Evolutionary conservation across 75 land plant genomes (phyloP).

Genomic region (Pseudotsuga menziesii): DNA sequence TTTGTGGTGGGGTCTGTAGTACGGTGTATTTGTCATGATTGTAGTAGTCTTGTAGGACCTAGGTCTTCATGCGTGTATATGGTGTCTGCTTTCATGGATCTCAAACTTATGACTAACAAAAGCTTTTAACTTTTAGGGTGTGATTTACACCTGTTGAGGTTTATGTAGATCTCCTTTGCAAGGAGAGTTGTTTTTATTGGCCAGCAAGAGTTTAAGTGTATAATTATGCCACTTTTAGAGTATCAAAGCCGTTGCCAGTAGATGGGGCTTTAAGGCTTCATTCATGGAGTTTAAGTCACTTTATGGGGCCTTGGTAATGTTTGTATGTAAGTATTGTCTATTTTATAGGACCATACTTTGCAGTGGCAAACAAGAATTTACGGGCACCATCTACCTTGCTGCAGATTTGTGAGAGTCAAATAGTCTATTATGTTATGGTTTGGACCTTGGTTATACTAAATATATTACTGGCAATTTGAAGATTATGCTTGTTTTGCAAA

Average conservation of each 20-base stretch:
- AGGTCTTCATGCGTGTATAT: background rate
- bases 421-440: too few species aligned
- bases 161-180: background rate
- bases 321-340: background rate
- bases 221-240: too few species aligned
- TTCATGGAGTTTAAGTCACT: background rate
- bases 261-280: background rate
- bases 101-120: background rate
- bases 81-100: background rate
- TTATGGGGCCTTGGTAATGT: background rate
- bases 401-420: too few species aligned
- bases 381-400: too few species aligned
- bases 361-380: background rate
- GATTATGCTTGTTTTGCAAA: background rate
- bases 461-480: background rate
- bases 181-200: background rate
- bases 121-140: background rate
- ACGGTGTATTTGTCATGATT: background rate
- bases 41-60: background rate
- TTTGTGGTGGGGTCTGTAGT: background rate
- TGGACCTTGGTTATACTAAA: background rate
- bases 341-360: background rate
- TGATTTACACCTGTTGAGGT: background rate
- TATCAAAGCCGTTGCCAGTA: background rate
- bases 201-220: background rate